These are phyloP conservation scores for Cryptococcus deneoformans DNA, from an alignment of 1,284 basidiomycete genomes.

Conservation along the genomic window DNA sequence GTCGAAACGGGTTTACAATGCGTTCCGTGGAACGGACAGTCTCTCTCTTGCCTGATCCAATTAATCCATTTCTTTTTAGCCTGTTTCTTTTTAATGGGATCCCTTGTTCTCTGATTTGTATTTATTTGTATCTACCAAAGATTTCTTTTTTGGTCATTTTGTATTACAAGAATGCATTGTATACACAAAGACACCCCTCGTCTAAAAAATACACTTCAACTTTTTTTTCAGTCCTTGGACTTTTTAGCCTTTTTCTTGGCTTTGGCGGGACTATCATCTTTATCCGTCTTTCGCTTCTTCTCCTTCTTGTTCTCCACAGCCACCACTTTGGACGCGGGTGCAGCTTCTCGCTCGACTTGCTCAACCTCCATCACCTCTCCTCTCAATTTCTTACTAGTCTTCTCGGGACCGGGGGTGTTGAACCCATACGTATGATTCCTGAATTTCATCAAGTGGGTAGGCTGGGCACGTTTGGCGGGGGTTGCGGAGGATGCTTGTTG, in stretches of 20 bases:
- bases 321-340: not conserved
- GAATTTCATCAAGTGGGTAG: slow-evolving; percentile 40
- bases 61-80: no score
- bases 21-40: slow-evolving; percentile 37
- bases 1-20: slow-evolving; percentile 33
- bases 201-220: slow-evolving; percentile 1
- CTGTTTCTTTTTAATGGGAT: no score
- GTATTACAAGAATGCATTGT: not conserved
- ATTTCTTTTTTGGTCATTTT: no score
- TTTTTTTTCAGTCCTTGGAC: slow-evolving; percentile 11
- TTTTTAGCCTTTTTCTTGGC: slow-evolving; percentile 36
- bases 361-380: not conserved
- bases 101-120: no score
- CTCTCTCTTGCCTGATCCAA: slow-evolving; percentile 27
- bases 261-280: slow-evolving; percentile 16
- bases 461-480: slow-evolving; percentile 19
- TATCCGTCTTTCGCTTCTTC: slow-evolving; percentile 18
- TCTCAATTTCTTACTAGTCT: slow-evolving; percentile 1
- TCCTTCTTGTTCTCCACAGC: slow-evolving; percentile 8
- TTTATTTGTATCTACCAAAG: no score
- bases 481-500: slow-evolving; percentile 5
- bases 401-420: slow-evolving; percentile 32
- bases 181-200: not conserved
- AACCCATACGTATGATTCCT: slow-evolving; percentile 38
- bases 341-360: not conserved